Conservation (phyloP, 2,329 filamentous ascomycete species). For the Grosmannia penicillata region DNA sequence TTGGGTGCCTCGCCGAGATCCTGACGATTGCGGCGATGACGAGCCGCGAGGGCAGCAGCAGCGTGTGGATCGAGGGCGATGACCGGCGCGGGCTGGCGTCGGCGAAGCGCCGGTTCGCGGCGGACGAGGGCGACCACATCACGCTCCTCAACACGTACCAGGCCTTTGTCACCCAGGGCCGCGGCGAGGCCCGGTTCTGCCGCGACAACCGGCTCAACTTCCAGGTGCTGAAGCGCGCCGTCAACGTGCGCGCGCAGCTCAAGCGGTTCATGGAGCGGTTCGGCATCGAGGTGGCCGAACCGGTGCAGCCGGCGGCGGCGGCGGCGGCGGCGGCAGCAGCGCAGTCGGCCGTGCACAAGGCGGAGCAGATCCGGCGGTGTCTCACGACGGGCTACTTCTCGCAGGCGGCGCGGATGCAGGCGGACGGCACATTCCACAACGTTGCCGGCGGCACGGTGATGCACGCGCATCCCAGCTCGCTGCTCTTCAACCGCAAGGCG, state of each 20-base stretch:
- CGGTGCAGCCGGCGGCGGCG: constrained; percentile 13
- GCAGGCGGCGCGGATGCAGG: constrained; percentile 84
- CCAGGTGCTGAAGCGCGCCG: constrained; percentile 66
- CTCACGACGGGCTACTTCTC: constrained; percentile 85
- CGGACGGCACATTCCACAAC: constrained; percentile 78
- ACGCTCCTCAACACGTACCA: constrained; percentile 91
- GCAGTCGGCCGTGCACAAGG: constrained; percentile 22
- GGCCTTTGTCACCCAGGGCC: constrained; percentile 68
- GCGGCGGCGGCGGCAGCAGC: constrained; percentile 12
- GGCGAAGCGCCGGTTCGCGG: constrained; percentile 68
- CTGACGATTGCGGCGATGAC: constrained; percentile 91
- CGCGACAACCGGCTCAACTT: constrained; percentile 77
- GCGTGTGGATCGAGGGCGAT: constrained; percentile 59
- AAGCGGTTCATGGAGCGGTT: constrained; percentile 79
- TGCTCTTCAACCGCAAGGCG: constrained; percentile 93
- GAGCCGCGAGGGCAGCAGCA: constrained; percentile 64
- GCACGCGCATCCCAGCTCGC: constrained; percentile 77
- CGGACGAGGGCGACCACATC: constrained; percentile 84
- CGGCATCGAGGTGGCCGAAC: constrained; percentile 51
- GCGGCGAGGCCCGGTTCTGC: constrained; percentile 75
- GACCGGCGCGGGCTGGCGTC: constrained; percentile 63
- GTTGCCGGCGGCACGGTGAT: constrained; percentile 66
- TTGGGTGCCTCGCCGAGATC: constrained; percentile 72
- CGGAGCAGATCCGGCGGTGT: constrained; percentile 69
- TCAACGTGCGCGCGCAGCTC: constrained; percentile 76